A percentile compares a stretch with the other conserved stretches of the same genome.
phyloP scores from a whole-genome alignment of 108 stramenopile genomes.

The Pseudonitzschia pungens region DNA sequence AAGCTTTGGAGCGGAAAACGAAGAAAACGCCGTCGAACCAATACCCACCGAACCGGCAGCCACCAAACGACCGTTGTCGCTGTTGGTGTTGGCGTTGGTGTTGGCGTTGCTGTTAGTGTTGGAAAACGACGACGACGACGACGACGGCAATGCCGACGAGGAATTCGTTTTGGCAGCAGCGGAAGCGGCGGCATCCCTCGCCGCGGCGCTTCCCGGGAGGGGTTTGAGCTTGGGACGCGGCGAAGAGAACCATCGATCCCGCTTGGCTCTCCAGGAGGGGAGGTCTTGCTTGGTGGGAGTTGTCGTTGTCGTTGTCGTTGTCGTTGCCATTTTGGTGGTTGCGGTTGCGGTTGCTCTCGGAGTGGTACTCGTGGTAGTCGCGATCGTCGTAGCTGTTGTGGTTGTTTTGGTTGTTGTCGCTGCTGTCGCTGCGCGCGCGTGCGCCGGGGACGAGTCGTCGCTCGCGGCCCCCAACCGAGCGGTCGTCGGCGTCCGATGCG shows the following conservation, averaged over 20 bases:
- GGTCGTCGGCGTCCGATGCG: no score
- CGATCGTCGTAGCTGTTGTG: no score
- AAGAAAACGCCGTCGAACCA: no score
- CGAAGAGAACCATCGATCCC: slow-evolving; percentile 3
- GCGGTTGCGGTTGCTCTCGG: not conserved
- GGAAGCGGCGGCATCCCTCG: not conserved
- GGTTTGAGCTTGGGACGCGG: slow-evolving; percentile 8
- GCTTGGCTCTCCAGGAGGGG: slow-evolving; percentile 4
- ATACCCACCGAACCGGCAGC: no score
- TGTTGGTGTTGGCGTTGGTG: not conserved
- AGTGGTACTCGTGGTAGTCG: not conserved
- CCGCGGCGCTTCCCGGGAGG: slow-evolving; percentile 7
- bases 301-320: not conserved
- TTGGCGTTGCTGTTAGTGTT: not conserved
- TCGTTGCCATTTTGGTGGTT: not conserved
- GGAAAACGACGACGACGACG: not conserved
- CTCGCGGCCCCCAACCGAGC: no score
- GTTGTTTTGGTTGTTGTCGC: no score
- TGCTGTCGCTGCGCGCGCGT: no score
- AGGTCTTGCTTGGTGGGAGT: slow-evolving; percentile 3
- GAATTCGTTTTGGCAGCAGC: not conserved
- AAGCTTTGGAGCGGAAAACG: no score
- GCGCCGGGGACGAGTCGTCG: no score
- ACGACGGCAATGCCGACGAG: not conserved
- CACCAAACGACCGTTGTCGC: not conserved